Percentiles rank a stretch among this genome's conserved stretches.
phyloP scores from a whole-genome alignment of 768 basidiomycete genomes.

The Suillus hirtellus region DNA sequence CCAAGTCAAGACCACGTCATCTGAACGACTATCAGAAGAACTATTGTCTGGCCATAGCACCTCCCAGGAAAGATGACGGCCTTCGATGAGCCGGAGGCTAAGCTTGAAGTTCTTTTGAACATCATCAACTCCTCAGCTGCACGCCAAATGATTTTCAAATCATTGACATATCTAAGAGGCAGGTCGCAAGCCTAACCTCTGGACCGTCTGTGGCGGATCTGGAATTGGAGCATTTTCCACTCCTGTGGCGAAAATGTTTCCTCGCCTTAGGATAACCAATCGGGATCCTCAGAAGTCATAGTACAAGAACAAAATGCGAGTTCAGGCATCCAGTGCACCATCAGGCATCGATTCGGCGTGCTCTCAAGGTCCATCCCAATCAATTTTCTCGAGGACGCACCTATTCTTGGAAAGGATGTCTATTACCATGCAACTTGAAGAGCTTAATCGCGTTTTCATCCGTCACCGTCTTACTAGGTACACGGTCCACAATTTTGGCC shows the following conservation, averaged over 20 bases:
- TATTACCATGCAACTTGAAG: conserved; percentile 20
- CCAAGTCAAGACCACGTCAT: not conserved
- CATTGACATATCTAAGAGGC: not conserved
- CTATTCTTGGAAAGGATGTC: conserved; percentile 21
- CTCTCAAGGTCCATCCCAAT: conserved; percentile 21
- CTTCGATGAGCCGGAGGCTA: not conserved
- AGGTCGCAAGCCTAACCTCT: conserved; percentile 23
- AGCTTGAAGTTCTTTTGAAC: not conserved
- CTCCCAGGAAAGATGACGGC: not conserved
- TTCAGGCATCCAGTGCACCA: not conserved
- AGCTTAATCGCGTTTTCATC: not conserved
- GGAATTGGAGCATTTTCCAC: conserved; percentile 31
- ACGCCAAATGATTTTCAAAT: conserved; percentile 7
- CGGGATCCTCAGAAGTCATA: conserved; percentile 32
- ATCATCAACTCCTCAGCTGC: not conserved
- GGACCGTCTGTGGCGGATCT: conserved; percentile 27
- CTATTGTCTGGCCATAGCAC: not conserved
- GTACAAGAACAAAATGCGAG: conserved; percentile 23
- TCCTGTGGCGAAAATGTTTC: conserved; percentile 26
- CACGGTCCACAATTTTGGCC: conserved; percentile 38
- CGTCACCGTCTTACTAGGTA: conserved; percentile 15
- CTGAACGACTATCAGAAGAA: not conserved
- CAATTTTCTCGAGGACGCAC: conserved; percentile 23
- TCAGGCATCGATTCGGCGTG: conserved; percentile 17
- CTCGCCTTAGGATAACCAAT: conserved; percentile 27